These are phyloP conservation scores for Vitis rupestris DNA, from an alignment of 164 flowering plant genomes.

Conservation along the genomic window DNA sequence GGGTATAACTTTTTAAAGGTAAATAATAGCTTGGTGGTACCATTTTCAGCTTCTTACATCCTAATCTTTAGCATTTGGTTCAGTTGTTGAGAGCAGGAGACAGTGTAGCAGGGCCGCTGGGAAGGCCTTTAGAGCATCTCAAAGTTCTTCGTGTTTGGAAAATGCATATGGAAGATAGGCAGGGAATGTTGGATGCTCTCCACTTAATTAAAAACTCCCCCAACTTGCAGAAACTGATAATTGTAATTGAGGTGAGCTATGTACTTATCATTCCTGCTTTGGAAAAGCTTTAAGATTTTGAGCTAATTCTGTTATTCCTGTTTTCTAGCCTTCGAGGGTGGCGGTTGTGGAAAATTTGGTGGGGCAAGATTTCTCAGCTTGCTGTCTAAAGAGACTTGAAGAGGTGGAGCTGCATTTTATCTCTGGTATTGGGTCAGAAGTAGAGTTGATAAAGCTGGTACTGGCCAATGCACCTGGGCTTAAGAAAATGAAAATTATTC, in stretches of 20 bases:
- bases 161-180: background rate
- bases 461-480: constrained; percentile 7
- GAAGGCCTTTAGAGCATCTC: background rate
- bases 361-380: background rate
- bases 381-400: background rate
- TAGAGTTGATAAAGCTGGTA: constrained; percentile 9
- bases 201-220: constrained; percentile 16
- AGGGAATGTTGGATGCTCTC: background rate
- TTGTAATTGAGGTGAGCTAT: background rate
- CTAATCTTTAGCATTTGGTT: no score
- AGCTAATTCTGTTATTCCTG: background rate
- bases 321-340: background rate
- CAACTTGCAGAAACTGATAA: background rate
- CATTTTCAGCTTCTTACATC: background rate
- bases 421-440: background rate
- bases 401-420: background rate
- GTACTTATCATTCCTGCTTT: no score
- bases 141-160: background rate
- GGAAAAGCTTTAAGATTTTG: no score
- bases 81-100: constrained; percentile 3
- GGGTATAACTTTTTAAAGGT: background rate
- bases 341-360: background rate
- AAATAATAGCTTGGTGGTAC: background rate
- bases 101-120: constrained; percentile 1
- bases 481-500: background rate